These are phyloP conservation scores for Tieghemiomyces parasiticus DNA, from an alignment of 192 early-diverging fungal genomes.

Conservation along the genomic window DNA sequence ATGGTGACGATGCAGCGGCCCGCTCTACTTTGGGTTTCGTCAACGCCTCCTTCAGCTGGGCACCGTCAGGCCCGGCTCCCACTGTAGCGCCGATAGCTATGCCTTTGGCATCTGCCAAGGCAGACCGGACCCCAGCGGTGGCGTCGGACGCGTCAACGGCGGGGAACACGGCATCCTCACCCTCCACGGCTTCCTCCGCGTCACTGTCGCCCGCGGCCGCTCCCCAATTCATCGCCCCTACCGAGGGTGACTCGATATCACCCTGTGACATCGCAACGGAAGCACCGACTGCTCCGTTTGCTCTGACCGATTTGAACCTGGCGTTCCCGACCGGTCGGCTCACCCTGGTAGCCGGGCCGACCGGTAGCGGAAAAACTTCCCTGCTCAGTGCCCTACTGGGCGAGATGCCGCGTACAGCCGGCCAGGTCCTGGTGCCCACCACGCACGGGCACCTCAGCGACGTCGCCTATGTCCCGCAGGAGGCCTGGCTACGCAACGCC, in stretches of 20 bases:
- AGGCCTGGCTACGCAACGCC: constrained; percentile 53
- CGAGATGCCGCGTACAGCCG: constrained; percentile 43
- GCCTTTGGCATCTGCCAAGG: no score
- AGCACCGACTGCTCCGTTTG: constrained; percentile 28
- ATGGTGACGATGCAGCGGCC: no score
- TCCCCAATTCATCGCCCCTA: neutral
- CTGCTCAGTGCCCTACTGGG: constrained; percentile 68
- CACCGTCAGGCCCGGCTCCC: constrained; percentile 5
- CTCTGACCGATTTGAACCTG: constrained; percentile 44
- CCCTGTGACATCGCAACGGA: no score
- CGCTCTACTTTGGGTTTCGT: constrained; percentile 43
- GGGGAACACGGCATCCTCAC: no score
- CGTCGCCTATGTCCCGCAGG: constrained; percentile 70
- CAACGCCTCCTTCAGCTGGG: constrained; percentile 52
- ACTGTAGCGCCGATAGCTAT: no score
- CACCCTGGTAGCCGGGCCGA: constrained; percentile 68
- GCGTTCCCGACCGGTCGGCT: constrained; percentile 54
- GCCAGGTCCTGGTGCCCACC: constrained; percentile 20
- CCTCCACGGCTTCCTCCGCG: neutral
- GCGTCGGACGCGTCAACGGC: no score
- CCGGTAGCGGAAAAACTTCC: constrained; percentile 83
- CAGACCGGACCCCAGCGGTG: no score
- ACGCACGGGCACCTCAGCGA: constrained; percentile 13
- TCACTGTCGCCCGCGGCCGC: no score
- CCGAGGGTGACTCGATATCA: no score